phyloP scores from a whole-genome alignment of 371 early-diverging fungal species.

The Fennellomyces sp. region DNA sequence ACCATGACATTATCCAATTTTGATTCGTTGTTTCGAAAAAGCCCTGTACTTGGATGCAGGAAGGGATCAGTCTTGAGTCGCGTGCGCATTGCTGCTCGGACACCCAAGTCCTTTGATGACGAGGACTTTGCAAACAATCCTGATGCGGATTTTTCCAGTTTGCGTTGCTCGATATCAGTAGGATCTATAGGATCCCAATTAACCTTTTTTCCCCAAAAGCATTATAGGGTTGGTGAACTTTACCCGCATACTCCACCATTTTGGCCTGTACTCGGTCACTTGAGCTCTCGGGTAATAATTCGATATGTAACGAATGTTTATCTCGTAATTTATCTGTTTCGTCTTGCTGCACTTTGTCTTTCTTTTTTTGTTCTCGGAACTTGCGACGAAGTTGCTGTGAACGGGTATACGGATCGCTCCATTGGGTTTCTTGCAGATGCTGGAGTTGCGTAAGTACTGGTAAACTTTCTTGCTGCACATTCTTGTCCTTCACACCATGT shows the following conservation, averaged over 20 bases:
- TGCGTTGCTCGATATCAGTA: slow-evolving; percentile 32
- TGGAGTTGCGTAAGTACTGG: slow-evolving; percentile 68
- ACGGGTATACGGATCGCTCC: slow-evolving; percentile 78
- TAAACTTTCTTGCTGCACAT: slow-evolving; percentile 48
- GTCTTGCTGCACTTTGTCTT: slow-evolving; percentile 41
- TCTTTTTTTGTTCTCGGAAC: slow-evolving; percentile 74
- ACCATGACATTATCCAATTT: slow-evolving; percentile 4
- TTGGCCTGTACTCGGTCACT: slow-evolving; percentile 47
- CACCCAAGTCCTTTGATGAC: background rate
- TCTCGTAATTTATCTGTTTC: slow-evolving; percentile 57
- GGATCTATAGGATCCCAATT: no score
- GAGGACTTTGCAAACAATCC: slow-evolving; percentile 34
- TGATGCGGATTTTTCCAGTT: slow-evolving; percentile 32
- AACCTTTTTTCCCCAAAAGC: no score
- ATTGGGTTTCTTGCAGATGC: slow-evolving; percentile 60
- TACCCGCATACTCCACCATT: slow-evolving; percentile 40
- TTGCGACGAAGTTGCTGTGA: slow-evolving; percentile 74
- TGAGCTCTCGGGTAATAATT: slow-evolving; percentile 54
- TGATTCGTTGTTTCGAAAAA: slow-evolving; percentile 4
- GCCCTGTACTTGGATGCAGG: slow-evolving; percentile 20
- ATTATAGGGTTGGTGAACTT: no score
- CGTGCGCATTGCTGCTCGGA: slow-evolving; percentile 8
- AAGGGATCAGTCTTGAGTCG: slow-evolving; percentile 55
- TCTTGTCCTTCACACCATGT: slow-evolving; percentile 59
- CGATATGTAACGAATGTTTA: slow-evolving; percentile 60